Evolutionary conservation across 1,139 yeast genomes (phyloP).

Genomic region (Geotrichum histeridarum): DNA sequence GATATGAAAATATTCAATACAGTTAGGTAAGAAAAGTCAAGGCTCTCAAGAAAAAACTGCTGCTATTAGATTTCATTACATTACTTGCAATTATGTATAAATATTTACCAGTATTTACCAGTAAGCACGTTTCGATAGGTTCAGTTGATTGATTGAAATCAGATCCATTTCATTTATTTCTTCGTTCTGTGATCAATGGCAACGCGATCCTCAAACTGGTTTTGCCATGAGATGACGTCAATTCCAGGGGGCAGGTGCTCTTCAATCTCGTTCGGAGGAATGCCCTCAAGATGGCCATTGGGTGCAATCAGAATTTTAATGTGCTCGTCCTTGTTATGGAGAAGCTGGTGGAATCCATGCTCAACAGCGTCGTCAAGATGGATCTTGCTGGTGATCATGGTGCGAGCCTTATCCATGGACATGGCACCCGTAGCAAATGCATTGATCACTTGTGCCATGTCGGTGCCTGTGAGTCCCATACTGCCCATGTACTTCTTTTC

Average conservation of each 20-base stretch:
- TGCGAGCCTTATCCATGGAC: slow-evolving; percentile 39
- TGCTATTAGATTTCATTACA: too few relatives aligned
- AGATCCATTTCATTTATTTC: too few relatives aligned
- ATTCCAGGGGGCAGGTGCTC: slow-evolving; percentile 14
- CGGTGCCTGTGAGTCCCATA: slow-evolving; percentile 46
- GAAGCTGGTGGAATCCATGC: slow-evolving; percentile 44
- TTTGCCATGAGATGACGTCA: slow-evolving; percentile 14
- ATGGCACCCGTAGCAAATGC: slow-evolving; percentile 44
- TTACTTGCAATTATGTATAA: too few relatives aligned
- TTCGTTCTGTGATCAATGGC: too few relatives aligned
- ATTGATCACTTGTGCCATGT: slow-evolving; percentile 46
- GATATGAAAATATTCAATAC: too few relatives aligned
- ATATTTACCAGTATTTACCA: too few relatives aligned
- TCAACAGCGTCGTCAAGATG: slow-evolving; percentile 43
- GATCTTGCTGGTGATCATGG: slow-evolving; percentile 44
- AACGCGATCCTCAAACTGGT: slow-evolving; percentile 4
- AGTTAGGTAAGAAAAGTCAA: too few relatives aligned
- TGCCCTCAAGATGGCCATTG: slow-evolving; percentile 11
- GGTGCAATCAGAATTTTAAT: slow-evolving; percentile 47
- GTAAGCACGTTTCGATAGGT: too few relatives aligned
- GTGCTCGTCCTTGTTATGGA: slow-evolving; percentile 44
- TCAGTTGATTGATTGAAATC: too few relatives aligned
- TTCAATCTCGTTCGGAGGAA: slow-evolving; percentile 6
- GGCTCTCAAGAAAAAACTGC: too few relatives aligned
- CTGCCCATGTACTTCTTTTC: slow-evolving; percentile 48